phyloP scores from a whole-genome alignment of 176 grass and related monocot species.

The Triticum dicoccoides region DNA sequence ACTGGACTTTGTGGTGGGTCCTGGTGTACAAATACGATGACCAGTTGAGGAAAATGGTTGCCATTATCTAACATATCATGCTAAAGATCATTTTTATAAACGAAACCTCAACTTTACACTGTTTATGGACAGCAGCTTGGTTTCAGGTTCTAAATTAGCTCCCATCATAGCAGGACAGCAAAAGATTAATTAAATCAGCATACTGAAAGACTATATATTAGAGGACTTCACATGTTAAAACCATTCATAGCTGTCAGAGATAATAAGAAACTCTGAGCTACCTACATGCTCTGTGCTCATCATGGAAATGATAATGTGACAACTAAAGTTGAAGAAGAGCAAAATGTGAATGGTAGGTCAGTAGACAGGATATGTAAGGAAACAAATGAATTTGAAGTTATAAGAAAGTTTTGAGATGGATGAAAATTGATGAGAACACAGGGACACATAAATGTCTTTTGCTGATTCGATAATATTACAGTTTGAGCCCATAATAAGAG shows the following conservation, averaged over 20 bases:
- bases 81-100: not conserved
- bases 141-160: conserved; percentile 16
- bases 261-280: not conserved
- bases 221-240: not conserved
- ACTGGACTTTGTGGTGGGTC: not conserved
- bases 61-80: not conserved
- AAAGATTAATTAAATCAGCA: not conserved
- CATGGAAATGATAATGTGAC: not conserved
- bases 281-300: not conserved
- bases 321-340: too few species aligned
- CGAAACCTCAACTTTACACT: not conserved
- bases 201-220: too few species aligned
- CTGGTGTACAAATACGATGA: conserved; percentile 5
- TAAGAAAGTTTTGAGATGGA: not conserved
- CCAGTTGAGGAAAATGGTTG: not conserved
- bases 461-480: not conserved
- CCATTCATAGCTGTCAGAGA: not conserved
- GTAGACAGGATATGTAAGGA: not conserved
- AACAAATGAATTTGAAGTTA: not conserved
- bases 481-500: not conserved
- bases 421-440: not conserved
- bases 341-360: not conserved
- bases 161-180: too few species aligned
- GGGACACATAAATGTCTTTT: not conserved
- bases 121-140: not conserved